These are phyloP conservation scores for Betula pendula DNA, from an alignment of 306 rosid genomes.

Conservation along the genomic window DNA sequence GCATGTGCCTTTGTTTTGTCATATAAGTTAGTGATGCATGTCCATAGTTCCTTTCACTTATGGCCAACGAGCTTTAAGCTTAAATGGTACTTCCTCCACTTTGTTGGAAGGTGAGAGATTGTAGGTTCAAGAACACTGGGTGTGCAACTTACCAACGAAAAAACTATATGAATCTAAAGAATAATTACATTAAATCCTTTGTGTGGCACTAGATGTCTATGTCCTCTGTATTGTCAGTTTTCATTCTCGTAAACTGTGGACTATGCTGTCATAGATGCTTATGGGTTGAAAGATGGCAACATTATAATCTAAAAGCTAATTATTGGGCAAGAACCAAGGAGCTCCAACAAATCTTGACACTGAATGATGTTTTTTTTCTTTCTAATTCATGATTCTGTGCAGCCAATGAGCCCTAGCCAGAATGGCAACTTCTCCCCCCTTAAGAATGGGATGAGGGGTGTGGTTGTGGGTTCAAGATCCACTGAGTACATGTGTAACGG, in stretches of 20 bases:
- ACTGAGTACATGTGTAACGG: neutral
- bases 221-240: neutral
- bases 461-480: neutral
- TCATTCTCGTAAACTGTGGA: neutral
- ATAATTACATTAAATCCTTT: neutral
- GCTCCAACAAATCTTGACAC: neutral
- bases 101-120: neutral
- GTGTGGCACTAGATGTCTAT: neutral
- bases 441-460: neutral
- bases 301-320: neutral
- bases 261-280: neutral
- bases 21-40: constrained; percentile 4
- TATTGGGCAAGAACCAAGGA: neutral
- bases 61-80: neutral
- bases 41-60: neutral
- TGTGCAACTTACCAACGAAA: neutral
- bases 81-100: neutral
- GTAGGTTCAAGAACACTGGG: neutral
- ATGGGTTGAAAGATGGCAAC: neutral
- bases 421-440: neutral
- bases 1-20: neutral
- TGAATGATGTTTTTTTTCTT: neutral
- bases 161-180: neutral
- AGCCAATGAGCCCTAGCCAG: neutral
- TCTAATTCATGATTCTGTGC: neutral